Percentiles rank a stretch among this genome's conserved stretches.
Evolutionary conservation across 352 stramenopile genomes (phyloP).

Genomic region (Globisporangium parvum): DNA sequence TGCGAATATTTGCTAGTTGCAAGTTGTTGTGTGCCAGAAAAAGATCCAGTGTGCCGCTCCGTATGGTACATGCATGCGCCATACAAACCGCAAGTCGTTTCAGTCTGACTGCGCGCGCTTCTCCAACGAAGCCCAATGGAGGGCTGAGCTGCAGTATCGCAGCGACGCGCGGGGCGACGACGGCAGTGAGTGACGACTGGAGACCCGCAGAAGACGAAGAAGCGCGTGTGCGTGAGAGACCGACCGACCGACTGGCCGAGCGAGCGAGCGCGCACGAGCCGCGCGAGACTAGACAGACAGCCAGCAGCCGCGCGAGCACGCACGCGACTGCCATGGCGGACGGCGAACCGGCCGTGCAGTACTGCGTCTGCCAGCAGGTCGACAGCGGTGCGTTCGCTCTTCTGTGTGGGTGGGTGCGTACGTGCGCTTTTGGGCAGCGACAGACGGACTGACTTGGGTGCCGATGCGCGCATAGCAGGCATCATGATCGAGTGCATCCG

Average conservation of each 20-base stretch:
- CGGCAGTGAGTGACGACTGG: neutral
- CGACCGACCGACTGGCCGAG: neutral
- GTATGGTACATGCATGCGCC: neutral
- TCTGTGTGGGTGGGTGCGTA: neutral
- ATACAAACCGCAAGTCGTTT: slow-evolving; percentile 2
- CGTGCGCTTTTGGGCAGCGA: neutral
- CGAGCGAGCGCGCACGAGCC: slow-evolving; percentile 1
- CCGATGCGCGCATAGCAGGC: slow-evolving; percentile 22
- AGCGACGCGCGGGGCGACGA: neutral
- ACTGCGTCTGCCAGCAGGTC: slow-evolving; percentile 82
- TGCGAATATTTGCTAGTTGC: no score
- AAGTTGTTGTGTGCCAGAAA: neutral
- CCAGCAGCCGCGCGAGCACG: neutral
- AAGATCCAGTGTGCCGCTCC: neutral
- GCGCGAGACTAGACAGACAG: slow-evolving; percentile 1
- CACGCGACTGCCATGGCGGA: slow-evolving; percentile 24
- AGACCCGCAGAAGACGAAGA: neutral
- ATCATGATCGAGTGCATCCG: slow-evolving; percentile 94
- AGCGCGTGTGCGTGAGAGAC: no score
- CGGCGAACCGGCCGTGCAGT: slow-evolving; percentile 33
- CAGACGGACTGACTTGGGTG: slow-evolving; percentile 3
- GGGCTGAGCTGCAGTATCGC: neutral
- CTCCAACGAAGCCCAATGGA: neutral
- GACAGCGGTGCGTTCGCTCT: slow-evolving; percentile 48
- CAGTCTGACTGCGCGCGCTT: neutral